Evolutionary conservation across 2,329 filamentous ascomycete species (phyloP), one percentile per base, ranked within the genome.

Genomic region (Fusarium sp.): DNA sequence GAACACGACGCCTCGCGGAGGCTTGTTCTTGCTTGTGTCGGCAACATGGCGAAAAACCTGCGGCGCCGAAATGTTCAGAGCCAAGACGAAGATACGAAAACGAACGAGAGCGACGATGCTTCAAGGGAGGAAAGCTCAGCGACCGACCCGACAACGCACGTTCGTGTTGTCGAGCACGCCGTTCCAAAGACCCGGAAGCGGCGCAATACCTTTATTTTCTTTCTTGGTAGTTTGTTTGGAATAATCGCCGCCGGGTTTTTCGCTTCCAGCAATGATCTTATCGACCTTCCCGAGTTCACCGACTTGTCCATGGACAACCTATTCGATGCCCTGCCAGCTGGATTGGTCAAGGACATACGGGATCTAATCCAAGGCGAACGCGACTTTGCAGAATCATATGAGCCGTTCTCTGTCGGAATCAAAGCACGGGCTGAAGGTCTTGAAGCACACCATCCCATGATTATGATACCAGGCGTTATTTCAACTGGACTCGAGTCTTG

Each of bases 381-480:
- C 74, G 94, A 97, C 75, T 83, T 87, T 47, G 90, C 94, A 47
- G 92, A 97, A 72, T 93, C 92, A 78, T 97, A 97, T 83, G 96
- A 99, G 84, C 93, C 95, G 11, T 99, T 99, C 79, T 90, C 95
- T 2, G 93, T 98, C 51, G 97, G 96, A 10, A 84, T 96, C 35
- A 93, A 97, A 78, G 92, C 95, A 26, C 91, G 91, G 42, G 85
- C 91, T 9, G 93, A 98, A 80, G 97, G 97, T 3, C 87, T 98
- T 24, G 82, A 88, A 53, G 95, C 93, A 22, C 88, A 93, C 66
- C 95, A 98, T 77, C 94, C 96, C 3, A 91, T 99, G 70, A 93
- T 99, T 72, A 98, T 99, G 95, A 91, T 99, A 15, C 96, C 96
- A 0, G 96, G 96, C 9, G 96, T 99, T 66, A 99, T 99, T 75